Evolutionary conservation across 768 basidiomycete genomes (phyloP).

Genomic region (Clitopilus hobsonii): DNA sequence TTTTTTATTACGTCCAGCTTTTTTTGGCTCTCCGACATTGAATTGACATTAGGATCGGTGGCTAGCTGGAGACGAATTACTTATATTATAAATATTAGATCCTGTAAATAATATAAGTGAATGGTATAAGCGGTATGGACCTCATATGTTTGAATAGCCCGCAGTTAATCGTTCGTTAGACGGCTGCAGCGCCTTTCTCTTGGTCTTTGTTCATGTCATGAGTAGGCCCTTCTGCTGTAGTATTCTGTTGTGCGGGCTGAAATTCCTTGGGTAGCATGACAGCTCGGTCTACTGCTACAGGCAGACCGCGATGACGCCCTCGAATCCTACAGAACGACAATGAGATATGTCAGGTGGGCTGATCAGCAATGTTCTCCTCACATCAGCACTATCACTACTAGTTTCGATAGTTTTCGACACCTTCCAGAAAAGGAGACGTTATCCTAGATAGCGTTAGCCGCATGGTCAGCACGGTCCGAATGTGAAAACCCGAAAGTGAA

Average conservation of each 20-base stretch:
- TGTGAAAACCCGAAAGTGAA: neutral
- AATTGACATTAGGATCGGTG: too few species aligned
- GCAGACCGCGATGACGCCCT: constrained; percentile 67
- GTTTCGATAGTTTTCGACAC: constrained; percentile 61
- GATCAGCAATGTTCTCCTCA: constrained; percentile 13
- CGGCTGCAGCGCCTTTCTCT: neutral
- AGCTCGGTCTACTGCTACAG: constrained; percentile 64
- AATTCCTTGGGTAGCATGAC: constrained; percentile 32
- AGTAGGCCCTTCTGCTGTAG: neutral
- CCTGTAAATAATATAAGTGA: too few species aligned
- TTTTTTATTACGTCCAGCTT: too few species aligned
- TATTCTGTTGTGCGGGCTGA: neutral
- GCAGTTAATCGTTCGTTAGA: neutral
- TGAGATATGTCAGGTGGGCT: neutral
- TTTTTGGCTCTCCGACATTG: too few species aligned
- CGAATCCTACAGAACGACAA: constrained; percentile 41
- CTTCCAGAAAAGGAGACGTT: constrained; percentile 63
- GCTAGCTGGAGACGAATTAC: too few species aligned
- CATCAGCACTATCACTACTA: constrained; percentile 73
- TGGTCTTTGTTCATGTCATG: neutral
- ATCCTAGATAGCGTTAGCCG: constrained; percentile 23
- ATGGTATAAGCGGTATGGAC: too few species aligned
- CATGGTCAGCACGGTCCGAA: neutral
- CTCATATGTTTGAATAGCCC: neutral
- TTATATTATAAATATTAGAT: too few species aligned